These are phyloP conservation scores for Rhynchosporium graminicola DNA, from an alignment of 2,329 filamentous ascomycete genomes.

Conservation along the genomic window DNA sequence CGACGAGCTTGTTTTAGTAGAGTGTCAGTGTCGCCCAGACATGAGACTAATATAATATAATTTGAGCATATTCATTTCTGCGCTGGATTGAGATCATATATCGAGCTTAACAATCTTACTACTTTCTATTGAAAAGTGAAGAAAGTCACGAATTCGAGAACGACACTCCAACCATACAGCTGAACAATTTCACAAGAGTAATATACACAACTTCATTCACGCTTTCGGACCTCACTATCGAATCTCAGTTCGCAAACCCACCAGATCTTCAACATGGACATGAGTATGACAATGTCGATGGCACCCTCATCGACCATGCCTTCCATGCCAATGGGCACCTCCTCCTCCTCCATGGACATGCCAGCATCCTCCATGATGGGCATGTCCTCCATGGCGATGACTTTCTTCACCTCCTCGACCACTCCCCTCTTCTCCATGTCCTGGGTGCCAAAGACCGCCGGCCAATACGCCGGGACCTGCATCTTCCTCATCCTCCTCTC, in stretches of 20 bases:
- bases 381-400: conserved; percentile 69
- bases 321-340: conserved; percentile 1
- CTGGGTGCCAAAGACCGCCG: conserved; percentile 73
- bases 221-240: no score
- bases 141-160: no score
- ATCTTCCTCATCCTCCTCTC: conserved; percentile 82
- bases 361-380: conserved; percentile 54
- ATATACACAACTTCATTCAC: no score
- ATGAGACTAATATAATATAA: background rate
- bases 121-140: no score
- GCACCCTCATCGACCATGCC: conserved; percentile 17
- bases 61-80: no score
- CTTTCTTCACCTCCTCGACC: conserved; percentile 62
- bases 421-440: conserved; percentile 67
- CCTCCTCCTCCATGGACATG: conserved; percentile 47
- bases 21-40: background rate
- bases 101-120: no score
- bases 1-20: background rate
- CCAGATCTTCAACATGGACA: conserved; percentile 1
- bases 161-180: no score
- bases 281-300: conserved; percentile 12
- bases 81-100: no score
- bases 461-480: conserved; percentile 81
- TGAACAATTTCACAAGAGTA: no score
- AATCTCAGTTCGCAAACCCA: background rate